A percentile compares a stretch with the other conserved stretches of the same genome.
phyloP scores from a whole-genome alignment of 345 rosid genomes.

The Ceriops decandra region DNA sequence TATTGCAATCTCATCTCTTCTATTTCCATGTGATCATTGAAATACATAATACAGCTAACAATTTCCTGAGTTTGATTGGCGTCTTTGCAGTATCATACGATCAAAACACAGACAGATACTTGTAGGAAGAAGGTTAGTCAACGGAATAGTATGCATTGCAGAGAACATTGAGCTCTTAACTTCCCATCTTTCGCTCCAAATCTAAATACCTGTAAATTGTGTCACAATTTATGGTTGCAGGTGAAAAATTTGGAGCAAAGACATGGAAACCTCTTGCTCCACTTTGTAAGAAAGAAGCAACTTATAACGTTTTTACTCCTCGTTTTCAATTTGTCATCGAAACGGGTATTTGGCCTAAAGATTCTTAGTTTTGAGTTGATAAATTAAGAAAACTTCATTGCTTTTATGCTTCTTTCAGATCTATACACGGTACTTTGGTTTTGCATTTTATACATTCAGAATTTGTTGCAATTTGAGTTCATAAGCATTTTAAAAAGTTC shows the following conservation, averaged over 20 bases:
- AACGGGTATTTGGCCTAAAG: too few relatives aligned
- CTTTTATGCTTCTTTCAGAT: too few relatives aligned
- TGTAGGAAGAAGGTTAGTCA: slow-evolving; percentile 49
- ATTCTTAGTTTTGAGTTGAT: too few relatives aligned
- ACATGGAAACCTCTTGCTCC: slow-evolving; percentile 35
- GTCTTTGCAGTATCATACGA: slow-evolving; percentile 38
- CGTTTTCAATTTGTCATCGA: neutral
- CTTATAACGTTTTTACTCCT: neutral
- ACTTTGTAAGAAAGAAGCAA: slow-evolving; percentile 29
- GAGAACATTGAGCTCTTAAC: neutral
- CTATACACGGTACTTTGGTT: too few relatives aligned
- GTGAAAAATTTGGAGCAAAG: slow-evolving; percentile 40
- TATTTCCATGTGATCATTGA: too few relatives aligned
- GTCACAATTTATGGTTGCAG: slow-evolving; percentile 14
- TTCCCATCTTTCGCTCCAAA: neutral
- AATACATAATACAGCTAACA: neutral
- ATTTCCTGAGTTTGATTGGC: neutral
- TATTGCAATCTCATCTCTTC: neutral
- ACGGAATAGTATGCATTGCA: neutral
- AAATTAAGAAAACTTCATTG: too few relatives aligned
- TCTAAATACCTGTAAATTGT: neutral
- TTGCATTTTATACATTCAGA: too few relatives aligned
- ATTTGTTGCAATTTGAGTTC: too few relatives aligned
- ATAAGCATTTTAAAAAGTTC: too few relatives aligned
- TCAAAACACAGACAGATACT: slow-evolving; percentile 46